Conservation (phyloP, 208 protist species). For the Crithidia bombi region DNA sequence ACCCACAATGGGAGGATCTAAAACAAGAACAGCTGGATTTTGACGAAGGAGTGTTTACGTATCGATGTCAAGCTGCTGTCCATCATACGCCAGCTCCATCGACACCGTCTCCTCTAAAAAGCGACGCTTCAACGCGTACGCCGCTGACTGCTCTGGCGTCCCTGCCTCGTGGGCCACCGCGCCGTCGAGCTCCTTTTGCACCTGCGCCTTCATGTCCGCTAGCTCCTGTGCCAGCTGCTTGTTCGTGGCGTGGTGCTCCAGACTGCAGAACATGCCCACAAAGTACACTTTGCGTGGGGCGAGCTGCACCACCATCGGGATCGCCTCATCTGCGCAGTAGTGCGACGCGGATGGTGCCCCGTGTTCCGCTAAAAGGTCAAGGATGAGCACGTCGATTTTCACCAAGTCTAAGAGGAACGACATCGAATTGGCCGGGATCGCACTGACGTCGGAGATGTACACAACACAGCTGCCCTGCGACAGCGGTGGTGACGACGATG, state of each 20-base stretch:
- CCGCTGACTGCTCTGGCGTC: neutral
- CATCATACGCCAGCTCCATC: conserved; percentile 82
- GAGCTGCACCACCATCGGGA: conserved; percentile 52
- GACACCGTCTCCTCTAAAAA: conserved; percentile 35
- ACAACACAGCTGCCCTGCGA: conserved; percentile 59
- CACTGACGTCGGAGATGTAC: conserved; percentile 86
- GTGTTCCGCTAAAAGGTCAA: conserved; percentile 71
- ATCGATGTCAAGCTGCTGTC: conserved; percentile 46
- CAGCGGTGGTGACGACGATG: neutral
- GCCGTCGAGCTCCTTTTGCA: conserved; percentile 12
- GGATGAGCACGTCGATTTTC: conserved; percentile 83
- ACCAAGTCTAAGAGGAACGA: conserved; percentile 72
- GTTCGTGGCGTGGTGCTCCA: conserved; percentile 72
- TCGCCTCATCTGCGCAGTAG: conserved; percentile 77
- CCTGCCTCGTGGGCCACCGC: neutral
- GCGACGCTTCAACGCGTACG: conserved; percentile 6
- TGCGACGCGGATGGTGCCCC: conserved; percentile 58
- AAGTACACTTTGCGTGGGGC: conserved; percentile 58
- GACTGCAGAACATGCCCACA: conserved; percentile 87
- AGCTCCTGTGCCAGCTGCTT: conserved; percentile 41
- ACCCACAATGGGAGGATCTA: too few relatives aligned
- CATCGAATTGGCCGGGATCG: conserved; percentile 50
- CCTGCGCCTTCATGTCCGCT: conserved; percentile 29
- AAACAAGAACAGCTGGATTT: too few relatives aligned
- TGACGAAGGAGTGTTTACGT: too few relatives aligned